A percentile compares a stretch with the other conserved stretches of the same genome.
Evolutionary conservation across 1,139 yeast species (phyloP).

Genomic region (Protomyces macrosporus): DNA sequence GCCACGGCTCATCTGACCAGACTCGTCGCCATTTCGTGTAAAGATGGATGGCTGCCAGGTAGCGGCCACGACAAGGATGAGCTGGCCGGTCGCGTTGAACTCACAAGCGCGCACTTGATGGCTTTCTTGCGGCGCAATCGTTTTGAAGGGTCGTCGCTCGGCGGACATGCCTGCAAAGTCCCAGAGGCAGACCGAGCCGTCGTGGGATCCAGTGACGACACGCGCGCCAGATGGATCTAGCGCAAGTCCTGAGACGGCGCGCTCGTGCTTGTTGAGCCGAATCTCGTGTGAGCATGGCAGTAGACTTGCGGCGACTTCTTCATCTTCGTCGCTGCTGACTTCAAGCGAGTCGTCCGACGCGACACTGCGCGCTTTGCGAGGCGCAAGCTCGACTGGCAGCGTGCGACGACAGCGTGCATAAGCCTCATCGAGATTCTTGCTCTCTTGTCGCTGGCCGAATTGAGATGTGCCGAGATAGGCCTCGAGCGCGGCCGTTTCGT

Average conservation of each 20-base stretch:
- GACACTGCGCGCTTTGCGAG: background rate
- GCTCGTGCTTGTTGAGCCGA: slow-evolving; percentile 35
- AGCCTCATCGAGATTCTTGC: slow-evolving; percentile 5
- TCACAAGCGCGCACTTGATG: slow-evolving; percentile 35
- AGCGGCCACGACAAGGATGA: slow-evolving; percentile 36
- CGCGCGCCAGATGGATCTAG: slow-evolving; percentile 38
- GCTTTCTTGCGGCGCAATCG: slow-evolving; percentile 37
- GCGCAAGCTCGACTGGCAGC: background rate
- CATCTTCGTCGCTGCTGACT: slow-evolving; percentile 30
- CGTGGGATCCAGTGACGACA: slow-evolving; percentile 37
- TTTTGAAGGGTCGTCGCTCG: slow-evolving; percentile 35
- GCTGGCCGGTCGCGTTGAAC: slow-evolving; percentile 35
- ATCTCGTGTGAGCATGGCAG: slow-evolving; percentile 40
- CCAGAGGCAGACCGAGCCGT: slow-evolving; percentile 38
- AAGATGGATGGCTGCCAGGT: slow-evolving; percentile 34
- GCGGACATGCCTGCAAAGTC: slow-evolving; percentile 40
- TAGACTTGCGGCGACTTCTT: slow-evolving; percentile 34
- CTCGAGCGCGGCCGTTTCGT: slow-evolving; percentile 1
- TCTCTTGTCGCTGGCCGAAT: slow-evolving; percentile 3
- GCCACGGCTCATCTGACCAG: slow-evolving; percentile 38
- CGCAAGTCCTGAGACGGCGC: slow-evolving; percentile 36
- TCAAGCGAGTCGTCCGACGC: slow-evolving; percentile 13
- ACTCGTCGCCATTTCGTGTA: slow-evolving; percentile 30
- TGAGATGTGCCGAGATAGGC: slow-evolving; percentile 6
- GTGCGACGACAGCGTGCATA: slow-evolving; percentile 8